Percentiles rank a stretch among this genome's conserved stretches.
phyloP scores from a whole-genome alignment of 768 basidiomycete genomes.

The Porphyrellus cyaneotinctus region DNA sequence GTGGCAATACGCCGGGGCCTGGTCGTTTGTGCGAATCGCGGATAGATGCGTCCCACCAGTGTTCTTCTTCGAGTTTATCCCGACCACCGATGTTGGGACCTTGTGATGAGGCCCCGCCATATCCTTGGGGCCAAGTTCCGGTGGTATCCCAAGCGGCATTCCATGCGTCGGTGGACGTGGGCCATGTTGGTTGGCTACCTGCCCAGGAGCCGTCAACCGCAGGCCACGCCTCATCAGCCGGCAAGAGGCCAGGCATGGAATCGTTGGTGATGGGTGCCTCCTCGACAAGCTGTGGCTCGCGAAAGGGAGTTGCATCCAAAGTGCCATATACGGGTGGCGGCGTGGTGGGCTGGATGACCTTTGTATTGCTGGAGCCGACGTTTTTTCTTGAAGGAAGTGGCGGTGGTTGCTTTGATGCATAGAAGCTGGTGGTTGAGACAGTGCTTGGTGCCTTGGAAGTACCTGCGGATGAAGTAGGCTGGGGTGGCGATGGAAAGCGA shows the following conservation, averaged over 20 bases:
- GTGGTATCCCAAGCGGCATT: slow-evolving; percentile 27
- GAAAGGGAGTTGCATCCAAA: slow-evolving; percentile 33
- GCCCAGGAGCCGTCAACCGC: slow-evolving; percentile 15
- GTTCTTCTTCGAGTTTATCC: slow-evolving; percentile 52
- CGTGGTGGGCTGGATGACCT: slow-evolving; percentile 28
- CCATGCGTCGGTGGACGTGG: slow-evolving; percentile 16
- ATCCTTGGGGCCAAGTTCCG: slow-evolving; percentile 22
- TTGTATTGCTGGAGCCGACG: slow-evolving; percentile 37
- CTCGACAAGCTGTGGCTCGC: slow-evolving; percentile 53
- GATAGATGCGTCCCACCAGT: slow-evolving; percentile 63
- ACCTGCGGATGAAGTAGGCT: slow-evolving; percentile 37
- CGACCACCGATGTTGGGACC: slow-evolving; percentile 57
- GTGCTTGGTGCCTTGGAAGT: slow-evolving; percentile 26
- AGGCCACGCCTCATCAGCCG: slow-evolving; percentile 29
- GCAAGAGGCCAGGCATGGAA: slow-evolving; percentile 36
- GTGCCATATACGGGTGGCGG: slow-evolving; percentile 28
- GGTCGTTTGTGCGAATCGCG: slow-evolving; percentile 50
- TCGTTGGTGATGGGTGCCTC: slow-evolving; percentile 38
- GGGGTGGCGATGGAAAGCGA: slow-evolving; percentile 37
- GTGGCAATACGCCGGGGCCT: slow-evolving; percentile 67
- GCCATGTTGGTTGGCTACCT: slow-evolving; percentile 12
- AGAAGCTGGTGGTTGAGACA: slow-evolving; percentile 28
- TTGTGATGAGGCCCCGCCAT: slow-evolving; percentile 21
- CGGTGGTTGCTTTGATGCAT: slow-evolving; percentile 30
- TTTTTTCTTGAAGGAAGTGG: slow-evolving; percentile 34